Conservation (phyloP, 2,329 filamentous ascomycete species). For the Cyphellophora europaea region DNA sequence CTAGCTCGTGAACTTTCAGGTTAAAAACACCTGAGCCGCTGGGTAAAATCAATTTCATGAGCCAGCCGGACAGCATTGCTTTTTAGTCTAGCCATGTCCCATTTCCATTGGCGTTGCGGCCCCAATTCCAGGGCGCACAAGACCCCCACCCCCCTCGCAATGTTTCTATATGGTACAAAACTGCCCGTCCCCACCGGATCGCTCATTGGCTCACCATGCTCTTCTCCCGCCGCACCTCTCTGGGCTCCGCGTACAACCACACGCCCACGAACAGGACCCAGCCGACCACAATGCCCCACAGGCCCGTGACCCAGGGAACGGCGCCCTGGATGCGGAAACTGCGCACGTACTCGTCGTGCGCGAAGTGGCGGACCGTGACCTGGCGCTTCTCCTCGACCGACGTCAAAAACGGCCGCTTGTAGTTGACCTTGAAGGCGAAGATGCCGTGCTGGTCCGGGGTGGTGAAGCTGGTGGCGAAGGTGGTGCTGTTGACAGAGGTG, state of each 20-base stretch:
- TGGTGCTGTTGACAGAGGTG: constrained; percentile 56
- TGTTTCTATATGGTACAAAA: too few species aligned
- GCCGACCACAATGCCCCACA: constrained; percentile 71
- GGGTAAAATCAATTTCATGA: background rate
- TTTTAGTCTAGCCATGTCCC: too few species aligned
- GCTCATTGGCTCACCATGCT: background rate
- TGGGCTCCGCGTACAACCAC: constrained; percentile 64
- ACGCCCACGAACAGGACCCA: constrained; percentile 78
- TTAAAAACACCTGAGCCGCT: too few species aligned
- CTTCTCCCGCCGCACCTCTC: constrained; percentile 6
- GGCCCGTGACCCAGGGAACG: constrained; percentile 89
- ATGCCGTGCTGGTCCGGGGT: constrained; percentile 97
- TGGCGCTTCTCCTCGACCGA: constrained; percentile 89
- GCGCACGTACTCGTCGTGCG: constrained; percentile 91
- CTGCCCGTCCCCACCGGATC: background rate
- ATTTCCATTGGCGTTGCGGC: too few species aligned
- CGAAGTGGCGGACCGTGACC: constrained; percentile 90
- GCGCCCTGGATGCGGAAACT: constrained; percentile 83
- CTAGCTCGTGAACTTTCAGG: too few species aligned
- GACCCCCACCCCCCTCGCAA: too few species aligned
- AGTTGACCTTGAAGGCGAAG: constrained; percentile 97
- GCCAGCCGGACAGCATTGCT: background rate
- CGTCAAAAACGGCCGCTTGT: constrained; percentile 87
- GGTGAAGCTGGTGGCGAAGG: constrained; percentile 67
- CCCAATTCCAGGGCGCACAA: too few species aligned